These are phyloP conservation scores for Torrubiellomyces zombiae DNA, from an alignment of 2,329 filamentous ascomycete species.

Conservation along the genomic window DNA sequence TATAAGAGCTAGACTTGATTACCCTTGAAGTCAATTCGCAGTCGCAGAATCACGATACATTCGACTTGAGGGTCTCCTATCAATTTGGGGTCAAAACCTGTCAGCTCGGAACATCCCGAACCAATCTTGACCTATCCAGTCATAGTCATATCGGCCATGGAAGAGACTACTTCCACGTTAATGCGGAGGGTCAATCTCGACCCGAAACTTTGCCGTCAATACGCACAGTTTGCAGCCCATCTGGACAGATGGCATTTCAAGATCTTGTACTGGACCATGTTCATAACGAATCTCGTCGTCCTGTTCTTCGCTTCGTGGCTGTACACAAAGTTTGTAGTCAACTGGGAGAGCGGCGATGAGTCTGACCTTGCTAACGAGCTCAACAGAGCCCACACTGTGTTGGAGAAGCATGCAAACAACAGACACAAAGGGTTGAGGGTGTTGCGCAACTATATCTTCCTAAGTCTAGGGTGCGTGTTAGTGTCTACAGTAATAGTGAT, in stretches of 20 bases:
- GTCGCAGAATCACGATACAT: too few relatives aligned
- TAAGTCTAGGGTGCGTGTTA: constrained; percentile 26
- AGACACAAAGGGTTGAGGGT: constrained; percentile 16
- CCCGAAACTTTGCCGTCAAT: constrained; percentile 17
- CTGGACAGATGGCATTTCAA: constrained; percentile 25
- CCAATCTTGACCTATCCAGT: too few relatives aligned
- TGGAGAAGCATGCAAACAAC: constrained; percentile 19
- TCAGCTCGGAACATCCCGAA: too few relatives aligned
- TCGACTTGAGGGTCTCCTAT: too few relatives aligned
- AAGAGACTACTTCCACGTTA: too few relatives aligned
- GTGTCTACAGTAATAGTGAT: constrained; percentile 28
- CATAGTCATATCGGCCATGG: too few relatives aligned
- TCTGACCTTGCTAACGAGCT: neutral
- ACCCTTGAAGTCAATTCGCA: too few relatives aligned
- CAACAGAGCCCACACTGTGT: constrained; percentile 16
- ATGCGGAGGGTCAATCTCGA: constrained; percentile 7
- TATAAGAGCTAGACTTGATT: too few relatives aligned
- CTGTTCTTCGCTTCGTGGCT: constrained; percentile 26
- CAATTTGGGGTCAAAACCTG: too few relatives aligned
- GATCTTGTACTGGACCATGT: constrained; percentile 29
- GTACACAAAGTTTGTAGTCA: constrained; percentile 20
- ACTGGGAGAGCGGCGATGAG: too few relatives aligned
- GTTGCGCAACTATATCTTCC: constrained; percentile 23
- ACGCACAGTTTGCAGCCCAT: constrained; percentile 27
- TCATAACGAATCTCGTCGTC: constrained; percentile 24